These are phyloP conservation scores for Oryza meyeriana DNA, from an alignment of 176 grass and related monocot species.

Conservation along the genomic window DNA sequence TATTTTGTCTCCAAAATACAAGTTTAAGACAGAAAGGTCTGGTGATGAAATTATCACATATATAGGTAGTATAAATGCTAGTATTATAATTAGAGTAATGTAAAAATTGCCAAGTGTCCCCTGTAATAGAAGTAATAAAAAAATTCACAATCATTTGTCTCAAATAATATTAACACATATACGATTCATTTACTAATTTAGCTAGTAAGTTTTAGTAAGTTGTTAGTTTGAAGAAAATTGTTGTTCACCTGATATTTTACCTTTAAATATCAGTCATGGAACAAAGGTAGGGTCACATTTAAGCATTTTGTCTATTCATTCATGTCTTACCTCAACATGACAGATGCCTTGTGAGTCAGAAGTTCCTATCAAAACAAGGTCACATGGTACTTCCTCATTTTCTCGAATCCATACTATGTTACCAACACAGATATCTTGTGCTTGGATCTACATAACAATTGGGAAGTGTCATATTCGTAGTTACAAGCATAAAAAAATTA, in stretches of 20 bases:
- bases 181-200: neutral
- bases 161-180: no score
- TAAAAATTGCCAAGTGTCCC: no score
- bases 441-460: conserved; percentile 69
- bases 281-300: conserved; percentile 4
- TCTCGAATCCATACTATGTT: conserved; percentile 96
- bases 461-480: conserved; percentile 6
- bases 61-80: no score
- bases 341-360: conserved; percentile 92
- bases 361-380: conserved; percentile 91
- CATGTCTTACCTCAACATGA: conserved; percentile 74
- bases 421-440: conserved; percentile 91
- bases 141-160: no score
- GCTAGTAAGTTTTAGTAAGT: neutral
- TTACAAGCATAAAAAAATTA: conserved; percentile 7
- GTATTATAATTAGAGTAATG: no score
- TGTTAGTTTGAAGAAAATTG: neutral
- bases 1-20: no score
- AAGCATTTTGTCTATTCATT: neutral
- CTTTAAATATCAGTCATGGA: neutral
- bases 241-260: neutral
- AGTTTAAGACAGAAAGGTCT: no score
- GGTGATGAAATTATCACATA: no score
- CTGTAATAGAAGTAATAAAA: no score
- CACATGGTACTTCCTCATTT: conserved; percentile 99